phyloP scores from a whole-genome alignment of 2,329 filamentous ascomycete genomes.

The Venturiaceae sp. region DNA sequence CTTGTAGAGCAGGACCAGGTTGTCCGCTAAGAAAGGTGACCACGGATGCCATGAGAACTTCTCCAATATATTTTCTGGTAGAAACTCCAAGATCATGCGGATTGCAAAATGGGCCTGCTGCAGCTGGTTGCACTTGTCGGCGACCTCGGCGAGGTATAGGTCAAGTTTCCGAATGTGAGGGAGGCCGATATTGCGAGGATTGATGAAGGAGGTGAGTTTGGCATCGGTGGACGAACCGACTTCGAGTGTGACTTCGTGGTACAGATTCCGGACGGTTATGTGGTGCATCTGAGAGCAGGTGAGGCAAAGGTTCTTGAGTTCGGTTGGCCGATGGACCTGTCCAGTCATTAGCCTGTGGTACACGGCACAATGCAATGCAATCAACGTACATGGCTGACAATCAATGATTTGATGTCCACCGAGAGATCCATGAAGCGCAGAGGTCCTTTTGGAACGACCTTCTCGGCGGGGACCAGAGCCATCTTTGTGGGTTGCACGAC shows the following conservation, averaged over 20 bases:
- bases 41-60: conserved; percentile 42
- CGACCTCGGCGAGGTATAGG: conserved; percentile 33
- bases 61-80: conserved; percentile 38
- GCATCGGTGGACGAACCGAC: conserved; percentile 34
- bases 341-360: background rate
- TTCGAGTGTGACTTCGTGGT: conserved; percentile 36
- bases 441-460: background rate
- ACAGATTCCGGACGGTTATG: conserved; percentile 35
- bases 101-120: conserved; percentile 37
- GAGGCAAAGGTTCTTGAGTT: conserved; percentile 38
- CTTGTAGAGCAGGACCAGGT: conserved; percentile 35
- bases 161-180: conserved; percentile 34
- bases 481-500: background rate
- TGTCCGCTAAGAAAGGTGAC: conserved; percentile 37
- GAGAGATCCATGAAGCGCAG: conserved; percentile 12
- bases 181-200: conserved; percentile 37
- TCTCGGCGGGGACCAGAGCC: background rate
- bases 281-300: conserved; percentile 36
- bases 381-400: conserved; percentile 25
- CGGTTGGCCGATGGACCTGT: conserved; percentile 31
- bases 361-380: background rate
- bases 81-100: conserved; percentile 37
- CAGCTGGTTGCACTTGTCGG: conserved; percentile 33
- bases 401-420: conserved; percentile 22
- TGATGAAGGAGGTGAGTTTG: conserved; percentile 34